Conservation (phyloP, 108 stramenopile genomes). For the Discostella stelligeroides region DNA sequence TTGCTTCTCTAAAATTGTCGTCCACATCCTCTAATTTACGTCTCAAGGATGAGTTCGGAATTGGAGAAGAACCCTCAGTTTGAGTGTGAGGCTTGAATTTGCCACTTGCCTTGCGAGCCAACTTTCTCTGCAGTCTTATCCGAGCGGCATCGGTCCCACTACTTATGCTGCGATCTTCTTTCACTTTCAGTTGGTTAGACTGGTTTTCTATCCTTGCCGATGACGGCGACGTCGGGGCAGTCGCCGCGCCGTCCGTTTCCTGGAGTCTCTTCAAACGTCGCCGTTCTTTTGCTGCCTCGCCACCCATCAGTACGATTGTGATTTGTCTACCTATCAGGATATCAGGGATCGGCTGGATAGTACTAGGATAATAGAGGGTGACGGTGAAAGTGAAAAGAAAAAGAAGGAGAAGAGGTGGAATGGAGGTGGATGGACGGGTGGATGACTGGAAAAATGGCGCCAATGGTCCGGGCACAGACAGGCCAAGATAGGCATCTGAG, state of each 20-base stretch:
- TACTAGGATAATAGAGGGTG: too few relatives aligned
- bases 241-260: slow-evolving; percentile 14
- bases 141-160: slow-evolving; percentile 11
- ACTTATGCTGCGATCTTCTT: neutral
- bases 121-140: slow-evolving; percentile 23
- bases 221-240: neutral
- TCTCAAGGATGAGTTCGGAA: slow-evolving; percentile 4
- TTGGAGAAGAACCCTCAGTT: slow-evolving; percentile 1
- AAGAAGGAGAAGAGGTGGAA: too few relatives aligned
- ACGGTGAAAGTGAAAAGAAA: too few relatives aligned
- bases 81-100: slow-evolving; percentile 32
- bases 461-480: too few relatives aligned
- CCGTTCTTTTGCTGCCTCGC: slow-evolving; percentile 76
- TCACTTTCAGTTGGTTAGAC: neutral
- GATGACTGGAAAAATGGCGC: too few relatives aligned
- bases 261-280: slow-evolving; percentile 61
- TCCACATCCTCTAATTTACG: slow-evolving; percentile 19
- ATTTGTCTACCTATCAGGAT: too few relatives aligned
- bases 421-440: too few relatives aligned
- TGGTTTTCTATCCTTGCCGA: slow-evolving; percentile 1
- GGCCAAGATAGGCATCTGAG: too few relatives aligned
- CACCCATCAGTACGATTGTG: too few relatives aligned
- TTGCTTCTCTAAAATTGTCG: slow-evolving; percentile 7
- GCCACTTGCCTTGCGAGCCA: slow-evolving; percentile 26
- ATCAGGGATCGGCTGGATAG: too few relatives aligned